Conservation (phyloP, 2,329 filamentous ascomycete genomes). For the Zasmidium cellare region DNA sequence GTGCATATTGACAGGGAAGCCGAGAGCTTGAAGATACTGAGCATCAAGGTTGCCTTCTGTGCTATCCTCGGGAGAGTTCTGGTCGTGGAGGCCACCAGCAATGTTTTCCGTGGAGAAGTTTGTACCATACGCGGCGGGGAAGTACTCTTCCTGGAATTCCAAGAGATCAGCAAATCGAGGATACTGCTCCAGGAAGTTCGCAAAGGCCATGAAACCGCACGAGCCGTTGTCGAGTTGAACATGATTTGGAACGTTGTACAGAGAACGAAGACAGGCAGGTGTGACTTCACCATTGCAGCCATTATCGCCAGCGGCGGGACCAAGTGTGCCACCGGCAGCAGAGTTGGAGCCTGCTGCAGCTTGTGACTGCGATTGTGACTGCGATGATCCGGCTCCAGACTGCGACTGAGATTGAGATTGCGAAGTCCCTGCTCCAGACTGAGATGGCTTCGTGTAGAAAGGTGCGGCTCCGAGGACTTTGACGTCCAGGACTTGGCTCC, state of each 20-base stretch:
- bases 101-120: slow-evolving; percentile 59
- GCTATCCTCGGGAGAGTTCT: slow-evolving; percentile 42
- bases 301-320: neutral
- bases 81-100: slow-evolving; percentile 53
- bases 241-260: slow-evolving; percentile 52
- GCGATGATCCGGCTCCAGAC: neutral
- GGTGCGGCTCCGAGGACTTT: slow-evolving; percentile 13
- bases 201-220: slow-evolving; percentile 45
- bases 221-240: slow-evolving; percentile 47
- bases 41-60: slow-evolving; percentile 64
- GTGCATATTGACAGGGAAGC: slow-evolving; percentile 54
- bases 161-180: slow-evolving; percentile 56
- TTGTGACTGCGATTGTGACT: neutral
- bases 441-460: slow-evolving; percentile 14
- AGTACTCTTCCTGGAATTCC: slow-evolving; percentile 55
- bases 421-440: neutral
- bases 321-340: slow-evolving; percentile 35
- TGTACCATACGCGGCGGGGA: slow-evolving; percentile 47
- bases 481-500: slow-evolving; percentile 12
- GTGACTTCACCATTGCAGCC: slow-evolving; percentile 44
- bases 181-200: slow-evolving; percentile 49
- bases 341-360: slow-evolving; percentile 31
- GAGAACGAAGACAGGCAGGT: slow-evolving; percentile 52
- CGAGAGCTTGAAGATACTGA: slow-evolving; percentile 60
- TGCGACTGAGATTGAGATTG: neutral